Evolutionary conservation across 352 stramenopile species (phyloP).

Genomic region (Phytophthora meadii): DNA sequence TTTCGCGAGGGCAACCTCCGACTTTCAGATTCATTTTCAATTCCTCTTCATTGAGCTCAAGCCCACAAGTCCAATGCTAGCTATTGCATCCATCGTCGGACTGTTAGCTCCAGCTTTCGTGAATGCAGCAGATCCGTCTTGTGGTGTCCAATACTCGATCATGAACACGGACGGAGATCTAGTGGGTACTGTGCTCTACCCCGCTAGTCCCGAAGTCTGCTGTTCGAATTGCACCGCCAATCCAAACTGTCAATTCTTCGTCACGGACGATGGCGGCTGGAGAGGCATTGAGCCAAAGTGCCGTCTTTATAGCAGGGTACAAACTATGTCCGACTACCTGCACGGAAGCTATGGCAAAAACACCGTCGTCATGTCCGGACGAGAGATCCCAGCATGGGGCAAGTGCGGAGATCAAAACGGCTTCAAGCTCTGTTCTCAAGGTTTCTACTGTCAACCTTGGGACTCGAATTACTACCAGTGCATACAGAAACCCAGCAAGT

Average conservation of each 20-base stretch:
- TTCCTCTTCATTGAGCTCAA: constrained; percentile 8
- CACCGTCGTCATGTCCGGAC: constrained; percentile 27
- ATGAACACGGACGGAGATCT: constrained; percentile 27
- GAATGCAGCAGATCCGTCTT: constrained; percentile 21
- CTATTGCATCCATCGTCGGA: not conserved
- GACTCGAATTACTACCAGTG: constrained; percentile 46
- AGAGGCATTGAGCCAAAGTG: constrained; percentile 30
- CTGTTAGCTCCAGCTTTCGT: not conserved
- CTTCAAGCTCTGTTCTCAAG: constrained; percentile 34
- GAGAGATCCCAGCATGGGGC: constrained; percentile 21
- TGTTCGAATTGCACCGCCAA: constrained; percentile 28
- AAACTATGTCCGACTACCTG: constrained; percentile 23
- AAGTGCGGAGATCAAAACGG: constrained; percentile 36
- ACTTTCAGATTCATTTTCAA: constrained; percentile 11
- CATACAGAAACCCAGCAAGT: constrained; percentile 34
- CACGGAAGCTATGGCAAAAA: constrained; percentile 19
- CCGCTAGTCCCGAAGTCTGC: constrained; percentile 27
- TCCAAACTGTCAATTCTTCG: constrained; percentile 28
- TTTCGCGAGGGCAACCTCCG: too few relatives aligned
- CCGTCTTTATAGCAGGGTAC: constrained; percentile 22
- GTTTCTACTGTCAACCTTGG: constrained; percentile 54
- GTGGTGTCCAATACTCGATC: constrained; percentile 20
- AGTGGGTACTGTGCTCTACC: constrained; percentile 24
- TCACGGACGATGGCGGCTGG: constrained; percentile 28
- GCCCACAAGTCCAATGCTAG: constrained; percentile 7